Conservation (phyloP, 2,329 filamentous ascomycete species). For the Alternaria triticina region DNA sequence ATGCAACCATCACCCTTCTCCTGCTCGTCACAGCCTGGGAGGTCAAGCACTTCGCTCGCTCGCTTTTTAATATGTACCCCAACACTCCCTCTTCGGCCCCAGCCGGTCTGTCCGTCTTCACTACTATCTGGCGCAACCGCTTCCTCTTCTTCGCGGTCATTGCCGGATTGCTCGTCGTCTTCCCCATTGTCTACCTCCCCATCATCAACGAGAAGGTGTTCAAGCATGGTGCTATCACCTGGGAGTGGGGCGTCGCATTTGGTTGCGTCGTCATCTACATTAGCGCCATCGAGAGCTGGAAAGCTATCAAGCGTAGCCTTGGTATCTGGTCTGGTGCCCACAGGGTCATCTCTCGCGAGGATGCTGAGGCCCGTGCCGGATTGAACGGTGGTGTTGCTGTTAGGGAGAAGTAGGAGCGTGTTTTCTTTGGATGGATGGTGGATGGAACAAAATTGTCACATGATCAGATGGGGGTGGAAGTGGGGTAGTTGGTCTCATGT, state of each 20-base stretch:
- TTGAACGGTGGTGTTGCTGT: conserved; percentile 9
- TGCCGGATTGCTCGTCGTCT: conserved; percentile 50
- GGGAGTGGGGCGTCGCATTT: conserved; percentile 56
- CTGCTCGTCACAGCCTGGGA: conserved; percentile 57
- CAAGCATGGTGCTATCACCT: conserved; percentile 51
- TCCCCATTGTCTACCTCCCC: conserved; percentile 55
- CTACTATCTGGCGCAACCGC: conserved; percentile 50
- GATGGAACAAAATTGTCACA: conserved; percentile 11
- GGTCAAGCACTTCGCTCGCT: conserved; percentile 54
- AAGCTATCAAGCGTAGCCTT: conserved; percentile 51
- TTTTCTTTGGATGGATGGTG: not conserved
- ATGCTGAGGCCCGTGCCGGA: conserved; percentile 46
- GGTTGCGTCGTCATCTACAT: conserved; percentile 51
- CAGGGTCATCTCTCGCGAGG: conserved; percentile 38
- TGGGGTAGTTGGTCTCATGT: not conserved
- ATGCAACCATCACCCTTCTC: conserved; percentile 53
- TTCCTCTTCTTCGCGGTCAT: conserved; percentile 55
- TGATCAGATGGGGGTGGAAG: not conserved
- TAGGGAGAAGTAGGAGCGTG: too few species aligned
- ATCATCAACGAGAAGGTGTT: conserved; percentile 55
- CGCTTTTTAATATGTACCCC: conserved; percentile 55
- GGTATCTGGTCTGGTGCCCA: conserved; percentile 45
- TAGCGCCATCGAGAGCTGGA: conserved; percentile 53
- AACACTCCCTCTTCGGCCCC: conserved; percentile 24
- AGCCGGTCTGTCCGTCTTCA: conserved; percentile 45